Conservation (phyloP, 768 basidiomycete species). For the Ephemerocybe angulata region DNA sequence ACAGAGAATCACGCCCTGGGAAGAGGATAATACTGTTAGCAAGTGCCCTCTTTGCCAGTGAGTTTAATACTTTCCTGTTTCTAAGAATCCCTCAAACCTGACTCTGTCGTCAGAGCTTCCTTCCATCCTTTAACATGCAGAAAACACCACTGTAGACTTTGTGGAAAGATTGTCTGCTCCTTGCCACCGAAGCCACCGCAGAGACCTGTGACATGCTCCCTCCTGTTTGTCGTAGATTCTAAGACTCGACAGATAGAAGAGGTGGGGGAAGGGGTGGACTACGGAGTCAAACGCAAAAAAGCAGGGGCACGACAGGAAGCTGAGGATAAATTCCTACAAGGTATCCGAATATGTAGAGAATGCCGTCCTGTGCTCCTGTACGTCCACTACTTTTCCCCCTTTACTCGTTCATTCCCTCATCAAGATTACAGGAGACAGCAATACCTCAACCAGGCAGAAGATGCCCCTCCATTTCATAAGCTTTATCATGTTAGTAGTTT, state of each 20-base stretch:
- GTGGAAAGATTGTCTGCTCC: conserved; percentile 89
- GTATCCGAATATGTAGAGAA: conserved; percentile 80
- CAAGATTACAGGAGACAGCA: conserved; percentile 63
- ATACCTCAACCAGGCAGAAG: conserved; percentile 59
- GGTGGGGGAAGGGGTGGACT: conserved; percentile 79
- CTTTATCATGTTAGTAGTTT: conserved; percentile 60
- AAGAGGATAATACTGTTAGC: conserved; percentile 71
- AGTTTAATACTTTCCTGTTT: conserved; percentile 19
- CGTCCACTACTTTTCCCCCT: conserved; percentile 25
- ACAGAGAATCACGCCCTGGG: conserved; percentile 93
- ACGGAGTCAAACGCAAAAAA: conserved; percentile 63
- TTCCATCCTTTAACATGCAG: conserved; percentile 91
- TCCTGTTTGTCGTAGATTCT: conserved; percentile 82
- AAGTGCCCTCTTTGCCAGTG: conserved; percentile 87
- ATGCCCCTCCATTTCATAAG: conserved; percentile 58
- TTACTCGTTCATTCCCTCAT: conserved; percentile 3
- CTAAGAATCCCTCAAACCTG: neutral
- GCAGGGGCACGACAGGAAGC: conserved; percentile 36
- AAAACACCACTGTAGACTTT: conserved; percentile 94
- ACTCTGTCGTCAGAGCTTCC: conserved; percentile 40
- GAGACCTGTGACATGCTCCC: conserved; percentile 66
- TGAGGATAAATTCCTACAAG: conserved; percentile 83
- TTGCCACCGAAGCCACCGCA: conserved; percentile 73
- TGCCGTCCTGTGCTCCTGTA: conserved; percentile 81
- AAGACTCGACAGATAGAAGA: conserved; percentile 77